Conservation (phyloP, 768 basidiomycete species). For the Cubamyces lactineus region DNA sequence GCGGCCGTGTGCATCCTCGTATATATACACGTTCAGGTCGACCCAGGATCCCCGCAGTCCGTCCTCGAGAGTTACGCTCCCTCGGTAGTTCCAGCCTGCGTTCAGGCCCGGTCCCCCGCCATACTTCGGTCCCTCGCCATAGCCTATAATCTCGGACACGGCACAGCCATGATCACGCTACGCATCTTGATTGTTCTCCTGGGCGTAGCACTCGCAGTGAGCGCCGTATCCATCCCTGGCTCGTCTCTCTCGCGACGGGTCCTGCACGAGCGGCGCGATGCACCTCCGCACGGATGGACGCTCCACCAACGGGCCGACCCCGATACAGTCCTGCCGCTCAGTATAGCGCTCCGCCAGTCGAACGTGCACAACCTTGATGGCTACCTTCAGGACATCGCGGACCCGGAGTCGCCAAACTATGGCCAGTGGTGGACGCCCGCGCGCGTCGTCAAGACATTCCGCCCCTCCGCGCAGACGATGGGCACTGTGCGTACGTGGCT, state of each 20-base stretch:
- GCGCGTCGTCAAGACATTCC: slow-evolving; percentile 37
- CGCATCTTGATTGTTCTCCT: background rate
- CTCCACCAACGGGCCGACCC: slow-evolving; percentile 39
- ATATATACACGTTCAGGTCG: too few relatives aligned
- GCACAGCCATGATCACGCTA: background rate
- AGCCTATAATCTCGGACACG: background rate
- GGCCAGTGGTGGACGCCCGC: slow-evolving; percentile 41
- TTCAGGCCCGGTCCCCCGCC: too few relatives aligned
- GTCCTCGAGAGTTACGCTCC: too few relatives aligned
- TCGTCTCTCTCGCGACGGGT: slow-evolving; percentile 42
- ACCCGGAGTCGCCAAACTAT: slow-evolving; percentile 41
- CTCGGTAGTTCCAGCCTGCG: too few relatives aligned
- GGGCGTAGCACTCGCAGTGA: background rate
- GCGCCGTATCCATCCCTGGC: background rate
- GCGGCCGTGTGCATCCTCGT: too few relatives aligned
- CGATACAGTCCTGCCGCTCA: slow-evolving; percentile 36
- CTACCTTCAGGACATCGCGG: slow-evolving; percentile 38
- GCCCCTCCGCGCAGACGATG: slow-evolving; percentile 33
- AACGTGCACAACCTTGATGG: slow-evolving; percentile 37
- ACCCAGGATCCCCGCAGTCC: too few relatives aligned
- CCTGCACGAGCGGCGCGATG: slow-evolving; percentile 10
- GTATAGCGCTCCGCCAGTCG: slow-evolving; percentile 41
- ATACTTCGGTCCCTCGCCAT: background rate
- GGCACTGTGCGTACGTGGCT: slow-evolving; percentile 40
- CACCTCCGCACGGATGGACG: slow-evolving; percentile 44